phyloP scores from a whole-genome alignment of 2,329 filamentous ascomycete genomes.

The Fusarium armeniacum region DNA sequence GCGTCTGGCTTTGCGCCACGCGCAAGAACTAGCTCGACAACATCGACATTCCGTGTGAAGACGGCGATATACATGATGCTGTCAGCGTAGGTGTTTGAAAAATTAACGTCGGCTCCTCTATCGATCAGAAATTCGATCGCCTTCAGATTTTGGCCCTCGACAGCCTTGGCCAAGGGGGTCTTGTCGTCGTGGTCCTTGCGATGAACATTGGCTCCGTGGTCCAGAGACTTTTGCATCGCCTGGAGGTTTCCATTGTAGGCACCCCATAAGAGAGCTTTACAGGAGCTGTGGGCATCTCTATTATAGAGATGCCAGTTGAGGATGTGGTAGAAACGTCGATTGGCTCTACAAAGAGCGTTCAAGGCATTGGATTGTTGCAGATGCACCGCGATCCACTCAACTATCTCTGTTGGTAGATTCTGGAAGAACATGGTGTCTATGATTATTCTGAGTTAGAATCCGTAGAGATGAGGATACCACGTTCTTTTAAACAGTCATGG shows the following conservation, averaged over 20 bases:
- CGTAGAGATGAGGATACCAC: rapidly evolving
- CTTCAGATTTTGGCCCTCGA: neutral
- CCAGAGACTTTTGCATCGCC: neutral
- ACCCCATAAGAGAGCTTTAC: conserved; percentile 10
- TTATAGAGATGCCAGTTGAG: conserved; percentile 3
- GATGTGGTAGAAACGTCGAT: neutral
- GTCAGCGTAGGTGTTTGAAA: neutral
- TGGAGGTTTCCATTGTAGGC: neutral
- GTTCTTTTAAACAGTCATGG: neutral
- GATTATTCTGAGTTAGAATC: rapidly evolving
- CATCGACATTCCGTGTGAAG: neutral
- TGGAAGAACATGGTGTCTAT: conserved; percentile 1
- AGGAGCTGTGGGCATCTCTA: neutral
- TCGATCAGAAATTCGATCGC: neutral
- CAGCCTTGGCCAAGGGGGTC: neutral
- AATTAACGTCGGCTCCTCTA: conserved; percentile 2
- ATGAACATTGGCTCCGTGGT: neutral
- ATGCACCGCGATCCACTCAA: conserved; percentile 1
- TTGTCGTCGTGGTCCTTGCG: neutral
- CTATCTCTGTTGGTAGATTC: conserved; percentile 14
- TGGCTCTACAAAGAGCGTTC: conserved; percentile 7
- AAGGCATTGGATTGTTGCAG: neutral
- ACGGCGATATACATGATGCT: conserved; percentile 14
- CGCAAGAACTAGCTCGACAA: conserved; percentile 6
- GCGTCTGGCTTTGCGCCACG: neutral